Percentiles rank a stretch among this genome's conserved stretches.
These are phyloP conservation scores for Heterobasidion parviporum DNA, from an alignment of 1,284 basidiomycete species.

Conservation along the genomic window DNA sequence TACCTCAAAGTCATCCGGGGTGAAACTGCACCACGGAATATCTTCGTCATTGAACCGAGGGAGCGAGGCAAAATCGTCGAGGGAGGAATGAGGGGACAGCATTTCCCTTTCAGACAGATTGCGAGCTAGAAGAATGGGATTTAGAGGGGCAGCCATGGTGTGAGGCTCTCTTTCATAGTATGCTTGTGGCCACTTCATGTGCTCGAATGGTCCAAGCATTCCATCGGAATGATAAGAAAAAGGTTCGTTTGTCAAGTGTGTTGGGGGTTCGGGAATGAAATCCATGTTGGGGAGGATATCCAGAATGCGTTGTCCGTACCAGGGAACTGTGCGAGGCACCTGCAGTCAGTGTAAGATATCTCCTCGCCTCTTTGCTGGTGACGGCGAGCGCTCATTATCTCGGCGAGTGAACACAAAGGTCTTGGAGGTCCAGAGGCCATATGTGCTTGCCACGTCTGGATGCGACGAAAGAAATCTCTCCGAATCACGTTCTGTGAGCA, in stretches of 20 bases:
- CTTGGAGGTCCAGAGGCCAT: no score
- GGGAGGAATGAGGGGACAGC: neutral
- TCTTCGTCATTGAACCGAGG: neutral
- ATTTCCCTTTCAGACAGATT: no score
- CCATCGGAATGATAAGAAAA: neutral
- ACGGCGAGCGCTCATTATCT: no score
- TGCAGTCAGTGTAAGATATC: no score
- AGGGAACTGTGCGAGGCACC: neutral
- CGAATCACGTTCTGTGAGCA: no score
- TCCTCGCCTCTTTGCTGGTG: no score
- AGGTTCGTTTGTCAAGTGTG: neutral
- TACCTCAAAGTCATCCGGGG: neutral
- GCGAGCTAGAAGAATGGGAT: neutral
- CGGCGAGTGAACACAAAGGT: no score
- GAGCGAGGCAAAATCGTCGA: neutral
- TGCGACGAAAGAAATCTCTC: no score
- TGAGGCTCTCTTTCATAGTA: neutral
- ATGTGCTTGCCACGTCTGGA: no score
- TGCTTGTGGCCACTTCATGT: neutral
- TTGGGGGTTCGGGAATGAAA: neutral
- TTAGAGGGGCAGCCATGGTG: neutral
- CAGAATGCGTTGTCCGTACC: neutral
- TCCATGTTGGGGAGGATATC: neutral
- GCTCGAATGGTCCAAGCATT: neutral
- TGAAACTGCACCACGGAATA: neutral